phyloP scores from a whole-genome alignment of 495 filamentous ascomycete genomes.

The Hypoxylon intermedium region DNA sequence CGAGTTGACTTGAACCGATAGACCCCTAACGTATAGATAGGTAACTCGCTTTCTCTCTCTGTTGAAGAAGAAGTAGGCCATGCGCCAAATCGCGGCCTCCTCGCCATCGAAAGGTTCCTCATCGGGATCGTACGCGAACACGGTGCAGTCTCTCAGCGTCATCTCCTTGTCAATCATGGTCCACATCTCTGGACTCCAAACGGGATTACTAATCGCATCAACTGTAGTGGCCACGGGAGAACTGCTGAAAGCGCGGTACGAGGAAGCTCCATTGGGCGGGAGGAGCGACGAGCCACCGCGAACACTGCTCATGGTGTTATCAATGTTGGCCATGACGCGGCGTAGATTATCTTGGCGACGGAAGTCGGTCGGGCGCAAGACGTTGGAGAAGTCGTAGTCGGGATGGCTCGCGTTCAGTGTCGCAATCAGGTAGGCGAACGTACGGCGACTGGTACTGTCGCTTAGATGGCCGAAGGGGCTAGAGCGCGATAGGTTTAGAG shows the following conservation, averaged over 20 bases:
- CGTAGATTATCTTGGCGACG: conserved; percentile 75
- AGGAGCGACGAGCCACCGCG: conserved; percentile 64
- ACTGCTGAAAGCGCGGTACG: conserved; percentile 38
- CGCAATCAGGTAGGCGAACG: conserved; percentile 94
- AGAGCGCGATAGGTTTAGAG: conserved; percentile 78
- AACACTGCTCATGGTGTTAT: conserved; percentile 83
- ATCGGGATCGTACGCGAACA: conserved; percentile 84
- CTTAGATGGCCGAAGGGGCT: conserved; percentile 90
- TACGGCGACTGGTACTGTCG: conserved; percentile 84
- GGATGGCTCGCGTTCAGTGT: conserved; percentile 97
- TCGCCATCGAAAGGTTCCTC: conserved; percentile 89
- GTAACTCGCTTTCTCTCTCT: conserved; percentile 90
- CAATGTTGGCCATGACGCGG: conserved; percentile 80
- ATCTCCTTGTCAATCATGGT: conserved; percentile 89
- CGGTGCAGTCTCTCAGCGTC: conserved; percentile 79
- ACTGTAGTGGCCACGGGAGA: conserved; percentile 37
- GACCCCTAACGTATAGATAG: conserved; percentile 86
- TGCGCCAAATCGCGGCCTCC: conserved; percentile 89
- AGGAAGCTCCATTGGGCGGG: conserved; percentile 28
- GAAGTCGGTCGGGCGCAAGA: conserved; percentile 87
- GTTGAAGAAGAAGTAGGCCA: conserved; percentile 98
- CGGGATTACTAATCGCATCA: conserved; percentile 47
- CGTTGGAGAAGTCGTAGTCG: conserved; percentile 96
- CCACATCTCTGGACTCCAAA: conserved; percentile 91
- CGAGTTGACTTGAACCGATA: conserved; percentile 82